Evolutionary conservation across 2,329 filamentous ascomycete genomes (phyloP), one percentile per base, ranked within the genome.

Genomic region (Claviceps sp.): DNA sequence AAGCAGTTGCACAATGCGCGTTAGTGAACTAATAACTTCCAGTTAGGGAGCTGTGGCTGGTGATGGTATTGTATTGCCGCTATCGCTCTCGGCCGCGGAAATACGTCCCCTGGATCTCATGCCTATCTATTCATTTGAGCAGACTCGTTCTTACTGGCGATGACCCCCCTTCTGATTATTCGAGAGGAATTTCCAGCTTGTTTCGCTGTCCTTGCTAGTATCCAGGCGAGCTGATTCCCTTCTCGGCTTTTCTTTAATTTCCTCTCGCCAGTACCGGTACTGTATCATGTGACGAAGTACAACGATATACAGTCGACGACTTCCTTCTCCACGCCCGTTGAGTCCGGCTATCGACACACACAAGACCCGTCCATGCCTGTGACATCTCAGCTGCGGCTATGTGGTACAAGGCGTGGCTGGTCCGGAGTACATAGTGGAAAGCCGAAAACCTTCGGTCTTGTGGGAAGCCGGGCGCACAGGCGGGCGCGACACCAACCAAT

Each of bases 401-500:
- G 49, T 50, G 49, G 34, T 42, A 50, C 42, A 22, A 45, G 48
- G 48, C 42, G 34, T 50, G 44, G 34, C 42, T 46, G 42, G 42
- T 46, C 34, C 1, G 36, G 13, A 16, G n/a, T 6, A 37, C 13
- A 2, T 26, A 2, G 34, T 22, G 20, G 8, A 45, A 52, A 49
- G 52, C 52, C 55, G 55, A 57, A 54, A 56, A 36, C 52, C 49
- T 49, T 57, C 55, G 55, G 55, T 34, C 20, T 37, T 6, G 38
- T 43, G 16, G 4, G n/a, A 43, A 41, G 40, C 16, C 20, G 26
- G 11, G 26, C 6, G n/a, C 22, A 22, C 16, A 41, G 11, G 40
- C 48, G n/a, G n/a, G 22, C 37, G 22, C 36, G 26, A 40, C 20
- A 48, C 36, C 47, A 30, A 48, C 47, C 22, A 41, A 40, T 48